Percentiles rank a stretch among this genome's conserved stretches.
Evolutionary conservation across 2,329 filamentous ascomycete species (phyloP).

Genomic region (Calonectria crousiana): DNA sequence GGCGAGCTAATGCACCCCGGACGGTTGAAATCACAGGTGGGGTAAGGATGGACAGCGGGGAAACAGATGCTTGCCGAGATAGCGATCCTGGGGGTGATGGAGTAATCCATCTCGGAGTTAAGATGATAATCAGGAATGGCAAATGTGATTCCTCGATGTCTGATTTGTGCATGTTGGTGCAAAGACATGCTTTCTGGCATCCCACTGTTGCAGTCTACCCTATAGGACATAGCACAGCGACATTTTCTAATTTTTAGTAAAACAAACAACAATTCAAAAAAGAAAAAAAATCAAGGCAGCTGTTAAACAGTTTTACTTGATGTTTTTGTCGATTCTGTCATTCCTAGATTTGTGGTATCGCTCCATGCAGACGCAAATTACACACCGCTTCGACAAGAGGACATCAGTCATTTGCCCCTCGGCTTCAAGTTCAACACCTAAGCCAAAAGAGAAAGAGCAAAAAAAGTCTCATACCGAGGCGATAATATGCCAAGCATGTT

Average conservation of each 20-base stretch:
- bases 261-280: too few species aligned
- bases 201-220: background rate
- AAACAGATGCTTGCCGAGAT: background rate
- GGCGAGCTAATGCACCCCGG: background rate
- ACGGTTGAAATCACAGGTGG: background rate
- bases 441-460: background rate
- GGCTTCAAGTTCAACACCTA: background rate
- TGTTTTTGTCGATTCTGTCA: background rate
- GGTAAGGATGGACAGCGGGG: background rate
- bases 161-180: background rate
- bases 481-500: background rate
- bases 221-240: background rate
- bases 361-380: background rate
- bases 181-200: too few species aligned
- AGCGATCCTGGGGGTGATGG: background rate
- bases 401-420: background rate
- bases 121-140: background rate
- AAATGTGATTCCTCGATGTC: background rate
- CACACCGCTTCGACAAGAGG: background rate
- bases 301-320: background rate
- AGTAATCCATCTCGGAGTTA: background rate
- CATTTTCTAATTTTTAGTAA: too few species aligned
- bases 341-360: background rate
- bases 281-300: too few species aligned
- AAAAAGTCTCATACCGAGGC: background rate